Evolutionary conservation across 371 early-diverging fungal species (phyloP), one percentile per base, ranked within the genome.

Genomic region (Mortierella sp.): DNA sequence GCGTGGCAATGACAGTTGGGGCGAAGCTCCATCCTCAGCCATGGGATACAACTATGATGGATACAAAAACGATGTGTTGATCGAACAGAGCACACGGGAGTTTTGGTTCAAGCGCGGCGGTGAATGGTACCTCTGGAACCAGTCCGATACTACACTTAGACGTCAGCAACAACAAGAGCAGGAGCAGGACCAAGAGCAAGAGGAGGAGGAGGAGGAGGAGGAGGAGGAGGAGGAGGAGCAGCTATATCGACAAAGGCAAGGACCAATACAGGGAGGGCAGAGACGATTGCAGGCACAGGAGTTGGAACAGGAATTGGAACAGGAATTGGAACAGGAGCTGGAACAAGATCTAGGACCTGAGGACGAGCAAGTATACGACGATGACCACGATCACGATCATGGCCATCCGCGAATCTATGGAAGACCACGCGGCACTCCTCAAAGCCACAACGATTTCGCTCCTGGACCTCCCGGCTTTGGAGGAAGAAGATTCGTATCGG

Each of bases 41-140:
- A 52, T 57, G 54, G 13, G 57, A 10, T 71, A 71, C 39, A 46
- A 65, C 24, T 57, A 56, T n/a, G 65, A 64, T 1, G 28, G 43
- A 21, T 70, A 70, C 34, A 63, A 22, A 10, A 71, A 53, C 34
- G 61, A 65, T 21, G 66, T 60, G 21, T 28, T 71, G 17, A 57
- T 65, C 13, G 66, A 71, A 39, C 72, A 71, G 47, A 55, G 58
- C 29, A 64, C 55, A 4, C 41, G 44, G 16, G 44, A 71, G 45
- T 71, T 60, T 48, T 71, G 65, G 66, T 16, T 14, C 28, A 13
- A 41, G 31, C 49, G 64, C 0, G 41, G 53, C 14, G 72, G 66
- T n/a, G 40, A 57, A n/a, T 71, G 72, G 72, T 8, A 50, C 14
- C 52, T 65, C 13, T 46, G 65, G 48, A 71, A 71, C 39, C 28